A percentile compares a stretch with the other conserved stretches of the same genome.
phyloP scores from a whole-genome alignment of 148 eudicot genomes.

The Amaranthus hypochondriacus region DNA sequence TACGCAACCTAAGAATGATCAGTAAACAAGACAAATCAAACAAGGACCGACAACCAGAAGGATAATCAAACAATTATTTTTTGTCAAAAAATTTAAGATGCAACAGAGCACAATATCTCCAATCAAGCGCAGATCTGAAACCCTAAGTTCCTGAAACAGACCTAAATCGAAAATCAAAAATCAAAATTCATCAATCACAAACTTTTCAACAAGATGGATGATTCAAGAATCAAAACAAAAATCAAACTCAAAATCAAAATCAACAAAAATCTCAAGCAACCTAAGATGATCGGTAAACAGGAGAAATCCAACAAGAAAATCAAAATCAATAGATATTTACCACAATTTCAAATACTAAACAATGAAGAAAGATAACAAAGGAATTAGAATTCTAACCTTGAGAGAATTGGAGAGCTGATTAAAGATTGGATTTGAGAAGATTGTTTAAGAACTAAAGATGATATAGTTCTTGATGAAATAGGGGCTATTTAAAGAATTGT shows the following conservation, averaged over 20 bases:
- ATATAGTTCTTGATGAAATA: too few relatives aligned
- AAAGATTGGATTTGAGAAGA: neutral
- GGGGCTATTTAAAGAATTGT: neutral
- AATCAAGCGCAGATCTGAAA: too few relatives aligned
- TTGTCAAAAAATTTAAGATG: too few relatives aligned
- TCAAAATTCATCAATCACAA: too few relatives aligned
- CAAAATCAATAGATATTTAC: neutral
- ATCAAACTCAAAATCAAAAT: neutral
- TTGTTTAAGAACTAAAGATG: neutral
- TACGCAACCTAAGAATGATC: too few relatives aligned
- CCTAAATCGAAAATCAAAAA: too few relatives aligned
- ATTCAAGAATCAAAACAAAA: neutral
- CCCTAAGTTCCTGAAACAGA: too few relatives aligned
- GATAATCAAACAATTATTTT: too few relatives aligned
- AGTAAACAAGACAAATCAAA: too few relatives aligned
- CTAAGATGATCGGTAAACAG: neutral
- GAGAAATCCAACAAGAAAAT: neutral
- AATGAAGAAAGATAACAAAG: too few relatives aligned
- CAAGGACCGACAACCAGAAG: too few relatives aligned
- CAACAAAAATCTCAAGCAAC: neutral
- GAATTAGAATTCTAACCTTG: constrained; percentile 2
- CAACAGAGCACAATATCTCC: too few relatives aligned
- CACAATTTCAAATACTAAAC: neutral
- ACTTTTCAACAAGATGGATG: neutral
- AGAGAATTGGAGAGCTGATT: neutral